Base-by-base conservation (phyloP, 2,329 filamentous ascomycete species). In the Claviceps pusilla region DNA sequence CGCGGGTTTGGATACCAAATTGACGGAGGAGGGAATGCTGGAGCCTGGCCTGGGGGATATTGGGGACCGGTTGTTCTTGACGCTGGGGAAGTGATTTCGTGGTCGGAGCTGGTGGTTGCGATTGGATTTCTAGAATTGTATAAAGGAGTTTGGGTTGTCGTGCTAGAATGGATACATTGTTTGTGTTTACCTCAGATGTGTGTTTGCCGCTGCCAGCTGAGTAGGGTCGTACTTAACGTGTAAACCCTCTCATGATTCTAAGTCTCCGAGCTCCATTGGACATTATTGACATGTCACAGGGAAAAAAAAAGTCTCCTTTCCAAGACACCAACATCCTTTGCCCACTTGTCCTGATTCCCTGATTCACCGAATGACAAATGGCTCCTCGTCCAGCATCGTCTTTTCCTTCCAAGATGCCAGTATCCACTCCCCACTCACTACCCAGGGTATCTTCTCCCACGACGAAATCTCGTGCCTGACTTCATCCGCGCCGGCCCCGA, bases 31-130 rank as follows among this genome's bases (percentile, higher is more conserved):
- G 59, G 90, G 91, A 9, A 95, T 96, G 89, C 83, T 96, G 59
- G 86, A 85, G 73, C 90, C 90, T 0, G 91, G 91, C 0, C 64
- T 96, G 59, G 91, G 90, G 1, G 91, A 96, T 70, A 83, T 96
- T 55, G 91, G 91, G 1, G 91, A 97, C 71, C 75, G 91, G 51
- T 68, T 97, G 69, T 96, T 91, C 70, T 73, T 94, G 71, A 95
- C 90, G 0, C 78, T 54, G 19, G 57, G 53, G 10, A 59, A 59
- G 49, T 59, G 43, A 54, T 24, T 19, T 19, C 19, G 19, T 19
- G 19, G 19, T 19, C 19, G 19, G 19, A 19, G 19, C 19, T 19
- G 19, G 19, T 19, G 19, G 19, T 19, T 19, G 19, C 19, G 19
- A 19, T 19, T 19, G 19, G 19, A 19, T 19, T 19, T 19, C 19